Conservation (phyloP, 2,329 filamentous ascomycete species). For the Nemania sp. region DNA sequence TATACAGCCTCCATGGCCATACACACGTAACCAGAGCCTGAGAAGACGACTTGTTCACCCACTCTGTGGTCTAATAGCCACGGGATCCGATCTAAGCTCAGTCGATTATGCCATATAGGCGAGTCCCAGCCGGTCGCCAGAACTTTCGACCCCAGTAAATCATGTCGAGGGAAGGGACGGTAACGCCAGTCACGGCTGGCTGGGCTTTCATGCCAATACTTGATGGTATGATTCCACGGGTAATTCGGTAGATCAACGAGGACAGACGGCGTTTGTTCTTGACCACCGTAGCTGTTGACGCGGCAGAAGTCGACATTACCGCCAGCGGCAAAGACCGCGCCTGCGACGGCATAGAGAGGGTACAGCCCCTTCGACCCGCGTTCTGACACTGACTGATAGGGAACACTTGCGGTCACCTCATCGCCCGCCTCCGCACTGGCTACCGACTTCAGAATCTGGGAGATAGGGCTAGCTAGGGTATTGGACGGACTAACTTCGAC, state of each 20-base stretch:
- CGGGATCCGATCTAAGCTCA: no score
- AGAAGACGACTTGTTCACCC: no score
- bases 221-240: conserved; percentile 28
- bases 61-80: no score
- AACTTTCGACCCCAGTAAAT: conserved; percentile 27
- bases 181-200: conserved; percentile 30
- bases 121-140: conserved; percentile 19
- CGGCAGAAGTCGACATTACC: conserved; percentile 11
- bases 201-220: conserved; percentile 29
- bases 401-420: no score
- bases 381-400: conserved; percentile 19
- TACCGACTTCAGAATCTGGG: conserved; percentile 28
- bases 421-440: neutral
- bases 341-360: conserved; percentile 27
- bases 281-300: conserved; percentile 24
- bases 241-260: conserved; percentile 35
- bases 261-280: neutral
- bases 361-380: conserved; percentile 13
- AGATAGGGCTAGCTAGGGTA: conserved; percentile 28
- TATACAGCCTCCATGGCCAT: neutral
- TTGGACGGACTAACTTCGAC: conserved; percentile 25
- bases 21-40: no score
- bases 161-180: conserved; percentile 17
- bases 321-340: conserved; percentile 27
- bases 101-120: no score